Evolutionary conservation across 345 rosid species (phyloP).

Genomic region (Corchorus olitorius): DNA sequence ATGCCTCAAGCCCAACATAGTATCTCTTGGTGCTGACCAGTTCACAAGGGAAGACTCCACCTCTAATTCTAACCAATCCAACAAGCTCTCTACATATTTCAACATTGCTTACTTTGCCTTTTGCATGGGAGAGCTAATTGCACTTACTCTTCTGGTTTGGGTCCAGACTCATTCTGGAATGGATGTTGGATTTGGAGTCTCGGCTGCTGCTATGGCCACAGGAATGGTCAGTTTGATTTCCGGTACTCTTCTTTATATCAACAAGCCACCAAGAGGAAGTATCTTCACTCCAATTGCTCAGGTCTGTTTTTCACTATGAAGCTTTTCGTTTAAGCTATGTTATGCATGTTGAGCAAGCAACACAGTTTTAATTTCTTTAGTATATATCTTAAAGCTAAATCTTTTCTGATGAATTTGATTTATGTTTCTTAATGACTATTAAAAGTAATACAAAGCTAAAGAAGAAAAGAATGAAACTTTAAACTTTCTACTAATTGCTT

Average conservation of each 20-base stretch:
- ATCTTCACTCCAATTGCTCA: slow-evolving; percentile 89
- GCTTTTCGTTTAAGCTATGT: background rate
- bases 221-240: slow-evolving; percentile 67
- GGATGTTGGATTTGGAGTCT: slow-evolving; percentile 92
- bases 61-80: slow-evolving; percentile 11
- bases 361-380: background rate
- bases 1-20: slow-evolving; percentile 93
- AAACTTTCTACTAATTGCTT: background rate
- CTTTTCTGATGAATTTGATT: background rate
- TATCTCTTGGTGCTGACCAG: slow-evolving; percentile 92
- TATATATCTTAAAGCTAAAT: background rate
- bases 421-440: background rate
- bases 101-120: slow-evolving; percentile 90
- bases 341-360: background rate
- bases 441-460: slow-evolving; percentile 7
- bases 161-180: slow-evolving; percentile 93
- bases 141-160: slow-evolving; percentile 88
- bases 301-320: slow-evolving; percentile 31
- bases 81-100: slow-evolving; percentile 82
- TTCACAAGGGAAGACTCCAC: slow-evolving; percentile 48
- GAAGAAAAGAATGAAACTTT: background rate
- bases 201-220: slow-evolving; percentile 83
- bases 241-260: slow-evolving; percentile 62
- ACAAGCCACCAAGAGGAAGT: slow-evolving; percentile 73
- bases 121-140: slow-evolving; percentile 79